A percentile compares a stretch with the other conserved stretches of the same genome.
phyloP scores from a whole-genome alignment of 352 stramenopile species.

The Aphanomyces cochlioides region DNA sequence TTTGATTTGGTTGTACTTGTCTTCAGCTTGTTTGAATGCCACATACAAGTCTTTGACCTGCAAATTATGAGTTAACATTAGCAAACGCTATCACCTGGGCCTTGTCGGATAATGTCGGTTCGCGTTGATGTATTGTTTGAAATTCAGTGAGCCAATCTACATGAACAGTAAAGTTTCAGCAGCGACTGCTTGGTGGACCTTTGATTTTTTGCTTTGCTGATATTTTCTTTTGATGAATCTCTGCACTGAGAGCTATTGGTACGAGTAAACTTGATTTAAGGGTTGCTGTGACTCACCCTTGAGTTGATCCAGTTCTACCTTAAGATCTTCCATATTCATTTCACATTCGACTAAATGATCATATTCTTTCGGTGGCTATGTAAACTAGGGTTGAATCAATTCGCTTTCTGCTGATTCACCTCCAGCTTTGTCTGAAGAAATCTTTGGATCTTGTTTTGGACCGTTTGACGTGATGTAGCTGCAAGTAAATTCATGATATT shows the following conservation, averaged over 20 bases:
- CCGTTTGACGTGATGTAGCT: too few species aligned
- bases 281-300: not conserved
- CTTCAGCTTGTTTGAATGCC: conserved; percentile 68
- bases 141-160: conserved; percentile 57
- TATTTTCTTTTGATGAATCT: conserved; percentile 43
- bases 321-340: conserved; percentile 18
- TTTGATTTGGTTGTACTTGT: conserved; percentile 47
- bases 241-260: not conserved
- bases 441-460: too few species aligned
- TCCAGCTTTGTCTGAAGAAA: not conserved
- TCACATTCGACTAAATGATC: conserved; percentile 23
- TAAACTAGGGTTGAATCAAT: not conserved
- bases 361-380: conserved; percentile 23
- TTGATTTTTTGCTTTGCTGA: conserved; percentile 59
- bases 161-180: not conserved
- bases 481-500: too few species aligned
- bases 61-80: not conserved
- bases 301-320: not conserved
- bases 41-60: conserved; percentile 69
- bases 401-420: not conserved
- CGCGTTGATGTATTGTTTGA: conserved; percentile 41
- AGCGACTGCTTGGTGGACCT: not conserved
- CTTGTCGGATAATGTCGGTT: conserved; percentile 76
- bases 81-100: conserved; percentile 33
- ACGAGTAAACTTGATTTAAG: not conserved